Evolutionary conservation across 805 yeast genomes (phyloP), one percentile per base, ranked within the genome.

Genomic region (Candida tammaniensis): DNA sequence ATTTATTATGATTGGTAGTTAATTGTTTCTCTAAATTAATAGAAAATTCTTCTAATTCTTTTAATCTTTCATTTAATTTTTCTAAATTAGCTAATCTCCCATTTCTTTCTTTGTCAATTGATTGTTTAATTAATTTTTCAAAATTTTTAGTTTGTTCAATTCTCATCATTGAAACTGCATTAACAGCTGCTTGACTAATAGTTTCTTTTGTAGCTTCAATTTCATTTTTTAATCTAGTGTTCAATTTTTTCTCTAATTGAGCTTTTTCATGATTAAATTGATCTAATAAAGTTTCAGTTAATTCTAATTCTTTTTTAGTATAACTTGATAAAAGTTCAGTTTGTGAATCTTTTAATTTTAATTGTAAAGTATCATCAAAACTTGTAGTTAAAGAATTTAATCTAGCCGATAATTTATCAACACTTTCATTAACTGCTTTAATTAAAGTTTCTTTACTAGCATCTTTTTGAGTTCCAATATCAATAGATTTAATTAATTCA

Each of bases 71-170:
- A 46, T 74, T 67, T 36, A 93, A 70, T 37, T 78, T 75, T 21
- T 72, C 71, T 50, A 93, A 70, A 49, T 82, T 71, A 30, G 82
- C 71, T 49, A 89, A 74, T 54, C 93, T 80, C 17, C 88, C 86
- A 43, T 80, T 70, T 62, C 98, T 80, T 68, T 67, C 72, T 30
- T 48, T 35, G 42, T 66, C 60, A 24, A 58, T 45, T 37, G 44
- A 54, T n/a, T 51, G 55, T 38, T 54, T 48, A 38, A 63, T 44
- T 43, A 59, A 50, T 27, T 49, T 43, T 43, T 61, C 66, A 36
- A 61, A 63, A 14, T 52, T 79, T 46, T 80, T 74, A 39, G 86
- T 77, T 47, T 83, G 82, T 46, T 78, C 80, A 32, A 80, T 64
- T 49, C 86, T 76, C 37, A 81, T 76, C 54, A 82, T 68, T 7